Percentiles rank a stretch among this genome's conserved stretches.
Conservation (phyloP, 495 filamentous ascomycete genomes). For the Podospora bellae-mahoneyi region DNA sequence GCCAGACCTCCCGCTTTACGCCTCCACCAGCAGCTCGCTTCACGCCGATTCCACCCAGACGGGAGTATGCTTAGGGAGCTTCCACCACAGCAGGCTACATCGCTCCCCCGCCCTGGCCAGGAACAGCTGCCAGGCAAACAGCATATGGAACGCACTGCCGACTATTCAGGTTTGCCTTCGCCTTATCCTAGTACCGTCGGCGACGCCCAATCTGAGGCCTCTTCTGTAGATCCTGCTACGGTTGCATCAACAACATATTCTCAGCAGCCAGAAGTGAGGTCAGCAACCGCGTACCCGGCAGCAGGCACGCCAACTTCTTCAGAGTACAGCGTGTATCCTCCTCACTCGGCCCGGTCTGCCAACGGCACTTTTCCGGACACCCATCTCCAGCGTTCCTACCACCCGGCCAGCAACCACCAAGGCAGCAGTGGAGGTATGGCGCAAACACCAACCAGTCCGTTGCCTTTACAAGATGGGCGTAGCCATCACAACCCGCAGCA, state of each 20-base stretch:
- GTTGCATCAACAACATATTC: slow-evolving; percentile 76
- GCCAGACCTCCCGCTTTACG: neutral
- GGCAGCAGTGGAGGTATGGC: slow-evolving; percentile 87
- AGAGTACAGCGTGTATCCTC: slow-evolving; percentile 79
- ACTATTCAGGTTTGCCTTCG: slow-evolving; percentile 96
- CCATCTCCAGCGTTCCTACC: slow-evolving; percentile 69
- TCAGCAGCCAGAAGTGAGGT: slow-evolving; percentile 72
- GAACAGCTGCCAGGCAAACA: slow-evolving; percentile 30
- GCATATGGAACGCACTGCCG: slow-evolving; percentile 87
- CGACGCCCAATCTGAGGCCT: slow-evolving; percentile 73
- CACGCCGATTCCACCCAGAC: slow-evolving; percentile 26
- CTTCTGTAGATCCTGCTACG: slow-evolving; percentile 82
- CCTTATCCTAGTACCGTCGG: slow-evolving; percentile 67
- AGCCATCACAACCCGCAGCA: slow-evolving; percentile 65
- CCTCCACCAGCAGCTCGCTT: neutral
- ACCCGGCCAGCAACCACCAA: slow-evolving; percentile 66
- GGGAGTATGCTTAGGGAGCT: slow-evolving; percentile 44
- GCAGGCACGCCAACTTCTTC: slow-evolving; percentile 76
- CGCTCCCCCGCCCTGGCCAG: slow-evolving; percentile 28
- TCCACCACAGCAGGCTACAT: slow-evolving; percentile 34
- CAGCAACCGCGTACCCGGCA: slow-evolving; percentile 64
- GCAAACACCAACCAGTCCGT: slow-evolving; percentile 93
- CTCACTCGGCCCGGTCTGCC: slow-evolving; percentile 72
- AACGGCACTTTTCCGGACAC: slow-evolving; percentile 60
- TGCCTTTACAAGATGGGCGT: slow-evolving; percentile 71